These are phyloP conservation scores for Pseudozyma tsukubaensis DNA, from an alignment of 1,284 basidiomycete genomes.

Conservation along the genomic window DNA sequence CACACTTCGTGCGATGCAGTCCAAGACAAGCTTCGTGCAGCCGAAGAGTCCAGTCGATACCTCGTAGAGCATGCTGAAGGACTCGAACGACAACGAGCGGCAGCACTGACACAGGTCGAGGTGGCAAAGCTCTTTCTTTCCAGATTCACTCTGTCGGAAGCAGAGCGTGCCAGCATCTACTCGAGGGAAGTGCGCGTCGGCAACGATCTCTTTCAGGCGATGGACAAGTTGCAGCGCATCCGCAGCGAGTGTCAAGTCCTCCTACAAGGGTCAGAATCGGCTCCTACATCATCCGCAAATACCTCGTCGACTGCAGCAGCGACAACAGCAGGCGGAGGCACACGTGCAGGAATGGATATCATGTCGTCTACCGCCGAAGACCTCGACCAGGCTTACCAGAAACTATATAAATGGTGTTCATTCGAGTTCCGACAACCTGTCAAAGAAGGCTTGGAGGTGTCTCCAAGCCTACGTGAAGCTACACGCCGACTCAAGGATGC, in stretches of 20 bases:
- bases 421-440: conserved; percentile 81
- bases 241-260: conserved; percentile 85
- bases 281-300: conserved; percentile 71
- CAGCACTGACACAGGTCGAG: conserved; percentile 71
- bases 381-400: conserved; percentile 89
- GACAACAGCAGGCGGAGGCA: conserved; percentile 75
- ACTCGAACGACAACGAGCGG: conserved; percentile 29
- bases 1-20: conserved; percentile 38
- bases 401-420: conserved; percentile 85
- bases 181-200: conserved; percentile 83
- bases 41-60: conserved; percentile 36
- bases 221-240: conserved; percentile 87
- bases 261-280: conserved; percentile 81
- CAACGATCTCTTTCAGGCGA: conserved; percentile 80
- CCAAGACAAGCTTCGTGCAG: conserved; percentile 23
- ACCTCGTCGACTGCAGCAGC: conserved; percentile 74
- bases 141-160: conserved; percentile 83
- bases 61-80: conserved; percentile 51
- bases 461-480: conserved; percentile 78
- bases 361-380: conserved; percentile 78
- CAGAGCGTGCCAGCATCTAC: conserved; percentile 79
- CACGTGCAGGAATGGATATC: conserved; percentile 73
- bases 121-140: conserved; percentile 83
- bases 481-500: conserved; percentile 79
- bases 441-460: conserved; percentile 77